A percentile compares a stretch with the other conserved stretches of the same genome.
These are phyloP conservation scores for Globisporangium iwayamae DNA, from an alignment of 352 stramenopile species.

Conservation along the genomic window DNA sequence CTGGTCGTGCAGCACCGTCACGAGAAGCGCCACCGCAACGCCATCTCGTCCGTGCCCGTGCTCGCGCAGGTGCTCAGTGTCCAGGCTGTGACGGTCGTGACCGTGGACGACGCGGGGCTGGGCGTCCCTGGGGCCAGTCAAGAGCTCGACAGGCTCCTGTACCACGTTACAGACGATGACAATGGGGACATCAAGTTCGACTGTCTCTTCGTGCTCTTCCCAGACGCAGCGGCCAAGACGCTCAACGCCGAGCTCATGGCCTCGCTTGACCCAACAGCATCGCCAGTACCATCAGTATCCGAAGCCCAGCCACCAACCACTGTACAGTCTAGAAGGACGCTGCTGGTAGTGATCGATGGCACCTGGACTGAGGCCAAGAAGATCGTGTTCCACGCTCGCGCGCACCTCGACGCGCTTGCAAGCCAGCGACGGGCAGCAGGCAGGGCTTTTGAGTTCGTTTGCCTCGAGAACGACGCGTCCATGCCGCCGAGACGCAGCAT, in stretches of 20 bases:
- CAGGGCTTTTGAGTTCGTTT: constrained; percentile 46
- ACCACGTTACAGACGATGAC: constrained; percentile 2
- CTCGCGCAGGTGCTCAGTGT: constrained; percentile 42
- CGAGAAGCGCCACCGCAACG: constrained; percentile 46
- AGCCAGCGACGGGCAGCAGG: constrained; percentile 19
- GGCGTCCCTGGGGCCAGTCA: constrained; percentile 16
- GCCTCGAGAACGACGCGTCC: constrained; percentile 22
- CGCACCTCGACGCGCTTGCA: constrained; percentile 36
- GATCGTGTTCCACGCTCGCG: constrained; percentile 48
- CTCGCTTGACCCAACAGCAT: background rate
- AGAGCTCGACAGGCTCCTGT: constrained; percentile 34
- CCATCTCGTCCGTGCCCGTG: constrained; percentile 69
- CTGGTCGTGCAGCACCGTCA: constrained; percentile 61
- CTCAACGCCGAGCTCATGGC: constrained; percentile 15
- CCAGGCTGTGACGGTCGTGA: constrained; percentile 38
- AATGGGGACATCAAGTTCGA: constrained; percentile 17
- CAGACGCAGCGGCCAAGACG: constrained; percentile 33
- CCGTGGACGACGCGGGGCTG: constrained; percentile 27
- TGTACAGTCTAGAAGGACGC: background rate
- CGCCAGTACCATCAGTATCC: background rate
- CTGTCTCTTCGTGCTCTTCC: constrained; percentile 37
- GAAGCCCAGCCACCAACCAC: background rate
- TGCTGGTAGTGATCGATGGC: constrained; percentile 71
- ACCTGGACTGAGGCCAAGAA: constrained; percentile 85
- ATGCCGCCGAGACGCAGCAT: constrained; percentile 32